Conservation (phyloP, 495 filamentous ascomycete species). For the Massariosphaeria phaeospora region DNA sequence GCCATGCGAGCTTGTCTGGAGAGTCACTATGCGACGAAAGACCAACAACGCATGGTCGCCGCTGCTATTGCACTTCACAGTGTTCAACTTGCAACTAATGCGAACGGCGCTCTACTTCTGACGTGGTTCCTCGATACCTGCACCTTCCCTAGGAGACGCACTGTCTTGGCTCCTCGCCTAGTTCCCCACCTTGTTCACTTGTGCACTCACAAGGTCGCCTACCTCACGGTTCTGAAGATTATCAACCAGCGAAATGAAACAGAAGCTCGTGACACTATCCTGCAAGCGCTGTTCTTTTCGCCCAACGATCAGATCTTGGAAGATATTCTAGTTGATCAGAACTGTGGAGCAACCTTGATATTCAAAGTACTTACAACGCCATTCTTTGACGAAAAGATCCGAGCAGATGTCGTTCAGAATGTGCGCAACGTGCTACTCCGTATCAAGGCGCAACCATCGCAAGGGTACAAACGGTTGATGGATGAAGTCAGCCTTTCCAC, state of each 20-base stretch:
- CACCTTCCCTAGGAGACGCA: constrained; percentile 87
- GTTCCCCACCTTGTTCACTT: constrained; percentile 95
- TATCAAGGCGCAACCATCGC: constrained; percentile 86
- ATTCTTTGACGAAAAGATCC: constrained; percentile 91
- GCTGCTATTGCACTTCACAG: constrained; percentile 93
- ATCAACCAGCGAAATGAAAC: constrained; percentile 96
- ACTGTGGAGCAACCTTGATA: constrained; percentile 89
- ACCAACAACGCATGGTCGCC: constrained; percentile 92
- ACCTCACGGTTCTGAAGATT: constrained; percentile 93
- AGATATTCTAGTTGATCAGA: constrained; percentile 84
- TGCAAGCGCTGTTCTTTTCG: constrained; percentile 93
- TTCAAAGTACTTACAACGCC: constrained; percentile 98
- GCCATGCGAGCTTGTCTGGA: constrained; percentile 97
- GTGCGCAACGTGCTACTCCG: constrained; percentile 83
- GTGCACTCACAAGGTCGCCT: constrained; percentile 98
- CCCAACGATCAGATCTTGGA: constrained; percentile 81
- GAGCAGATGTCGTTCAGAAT: constrained; percentile 80
- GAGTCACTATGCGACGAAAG: constrained; percentile 90
- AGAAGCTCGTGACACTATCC: constrained; percentile 85
- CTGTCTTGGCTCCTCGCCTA: constrained; percentile 84
- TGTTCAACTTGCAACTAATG: constrained; percentile 92
- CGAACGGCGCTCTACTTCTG: constrained; percentile 86
- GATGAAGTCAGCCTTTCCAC: constrained; percentile 87
- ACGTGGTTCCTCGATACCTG: constrained; percentile 99
- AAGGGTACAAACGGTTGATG: constrained; percentile 98